A percentile compares a stretch with the other conserved stretches of the same genome.
These are phyloP conservation scores for Didymella sp. DNA, from an alignment of 2,329 filamentous ascomycete genomes.

Conservation along the genomic window DNA sequence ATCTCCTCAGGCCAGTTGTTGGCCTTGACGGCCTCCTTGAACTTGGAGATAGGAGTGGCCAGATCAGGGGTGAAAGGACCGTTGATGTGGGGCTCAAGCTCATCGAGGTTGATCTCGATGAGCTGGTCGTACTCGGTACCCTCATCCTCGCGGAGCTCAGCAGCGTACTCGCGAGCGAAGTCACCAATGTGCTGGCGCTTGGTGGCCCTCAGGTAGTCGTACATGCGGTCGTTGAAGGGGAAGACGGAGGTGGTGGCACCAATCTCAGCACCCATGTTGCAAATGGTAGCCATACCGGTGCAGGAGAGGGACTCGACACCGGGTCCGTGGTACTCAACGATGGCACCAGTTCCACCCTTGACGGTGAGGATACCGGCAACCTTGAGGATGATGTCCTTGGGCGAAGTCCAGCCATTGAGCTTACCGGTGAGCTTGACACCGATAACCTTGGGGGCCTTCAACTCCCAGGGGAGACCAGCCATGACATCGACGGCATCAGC, in stretches of 20 bases:
- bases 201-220: slow-evolving; percentile 91
- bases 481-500: slow-evolving; percentile 99
- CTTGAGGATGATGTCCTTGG: slow-evolving; percentile 98
- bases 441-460: slow-evolving; percentile 97
- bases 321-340: slow-evolving; percentile 78
- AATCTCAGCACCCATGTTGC: slow-evolving; percentile 61
- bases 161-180: slow-evolving; percentile 82
- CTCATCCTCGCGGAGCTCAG: slow-evolving; percentile 86
- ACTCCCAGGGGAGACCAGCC: slow-evolving; percentile 95
- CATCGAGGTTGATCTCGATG: slow-evolving; percentile 92
- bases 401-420: slow-evolving; percentile 87
- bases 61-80: slow-evolving; percentile 98
- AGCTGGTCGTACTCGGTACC: slow-evolving; percentile 94
- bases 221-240: slow-evolving; percentile 98
- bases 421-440: slow-evolving; percentile 93
- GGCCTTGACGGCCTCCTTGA: slow-evolving; percentile 89
- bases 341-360: slow-evolving; percentile 95
- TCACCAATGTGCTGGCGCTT: slow-evolving; percentile 92
- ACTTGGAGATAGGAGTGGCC: slow-evolving; percentile 96
- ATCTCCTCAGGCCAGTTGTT: slow-evolving; percentile 97
- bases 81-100: slow-evolving; percentile 98
- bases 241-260: slow-evolving; percentile 92
- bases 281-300: slow-evolving; percentile 88
- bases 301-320: slow-evolving; percentile 76
- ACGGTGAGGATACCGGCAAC: slow-evolving; percentile 96